A percentile compares a stretch with the other conserved stretches of the same genome.
Evolutionary conservation across 768 basidiomycete genomes (phyloP).

Genomic region (Xanthoconium stramineum): DNA sequence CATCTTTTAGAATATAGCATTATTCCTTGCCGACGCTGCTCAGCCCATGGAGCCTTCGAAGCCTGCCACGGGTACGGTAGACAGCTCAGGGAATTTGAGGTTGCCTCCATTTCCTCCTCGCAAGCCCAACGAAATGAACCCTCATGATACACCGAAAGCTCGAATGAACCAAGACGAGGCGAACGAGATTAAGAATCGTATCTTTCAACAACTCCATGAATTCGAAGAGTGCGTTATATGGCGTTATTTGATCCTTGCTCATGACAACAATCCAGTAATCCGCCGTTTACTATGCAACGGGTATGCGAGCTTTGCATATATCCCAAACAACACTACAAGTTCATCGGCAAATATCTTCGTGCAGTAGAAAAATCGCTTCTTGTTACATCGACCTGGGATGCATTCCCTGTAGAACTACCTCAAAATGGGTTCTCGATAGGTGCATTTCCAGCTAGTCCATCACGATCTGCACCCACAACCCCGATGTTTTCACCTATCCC

Average conservation of each 20-base stretch:
- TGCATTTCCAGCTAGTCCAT: constrained; percentile 41
- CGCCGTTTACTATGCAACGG: constrained; percentile 89
- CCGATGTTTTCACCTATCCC: constrained; percentile 87
- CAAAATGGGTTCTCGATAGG: constrained; percentile 27
- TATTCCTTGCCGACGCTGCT: constrained; percentile 42
- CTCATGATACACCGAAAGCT: constrained; percentile 52
- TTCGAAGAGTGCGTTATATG: constrained; percentile 63
- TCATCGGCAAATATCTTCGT: constrained; percentile 83
- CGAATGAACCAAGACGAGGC: constrained; percentile 64
- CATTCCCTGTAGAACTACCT: constrained; percentile 52
- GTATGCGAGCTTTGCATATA: constrained; percentile 75
- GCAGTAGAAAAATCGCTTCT: constrained; percentile 80
- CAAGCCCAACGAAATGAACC: constrained; percentile 44
- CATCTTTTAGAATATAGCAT: constrained; percentile 43
- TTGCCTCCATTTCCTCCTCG: constrained; percentile 72
- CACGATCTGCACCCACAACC: constrained; percentile 63
- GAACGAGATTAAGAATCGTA: constrained; percentile 47
- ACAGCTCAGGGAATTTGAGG: constrained; percentile 55
- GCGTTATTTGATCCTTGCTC: constrained; percentile 1
- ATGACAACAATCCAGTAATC: constrained; percentile 35
- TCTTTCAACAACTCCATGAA: constrained; percentile 65
- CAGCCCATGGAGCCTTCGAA: constrained; percentile 39
- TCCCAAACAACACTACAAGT: constrained; percentile 69
- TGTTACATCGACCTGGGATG: constrained; percentile 77
- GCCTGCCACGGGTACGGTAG: constrained; percentile 32